Percentiles rank a stretch among this genome's conserved stretches.
Evolutionary conservation across 352 stramenopile species (phyloP).

Genomic region (Globisporangium solare): DNA sequence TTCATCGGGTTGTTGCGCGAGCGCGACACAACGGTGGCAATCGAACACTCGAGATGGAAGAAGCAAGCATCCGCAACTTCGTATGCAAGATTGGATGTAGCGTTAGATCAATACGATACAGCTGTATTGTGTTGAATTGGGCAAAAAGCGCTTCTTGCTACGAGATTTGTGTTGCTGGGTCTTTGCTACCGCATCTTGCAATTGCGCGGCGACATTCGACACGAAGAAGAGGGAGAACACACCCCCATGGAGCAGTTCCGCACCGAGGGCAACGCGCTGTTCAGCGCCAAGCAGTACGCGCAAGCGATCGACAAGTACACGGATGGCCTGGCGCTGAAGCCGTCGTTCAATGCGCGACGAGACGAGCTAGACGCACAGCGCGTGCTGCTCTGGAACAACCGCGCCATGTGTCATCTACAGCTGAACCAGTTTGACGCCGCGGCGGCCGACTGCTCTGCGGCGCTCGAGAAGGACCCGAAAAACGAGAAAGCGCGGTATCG

Average conservation of each 20-base stretch:
- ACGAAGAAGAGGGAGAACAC: slow-evolving; percentile 2
- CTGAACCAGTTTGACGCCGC: slow-evolving; percentile 53
- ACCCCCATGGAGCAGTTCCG: slow-evolving; percentile 67
- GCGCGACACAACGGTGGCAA: too few relatives aligned
- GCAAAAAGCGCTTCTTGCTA: too few relatives aligned
- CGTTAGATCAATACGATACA: too few relatives aligned
- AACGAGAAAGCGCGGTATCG: slow-evolving; percentile 82
- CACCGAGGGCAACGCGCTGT: slow-evolving; percentile 66
- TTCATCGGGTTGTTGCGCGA: neutral
- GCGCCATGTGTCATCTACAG: slow-evolving; percentile 66
- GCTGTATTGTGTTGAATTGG: too few relatives aligned
- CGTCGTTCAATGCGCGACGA: slow-evolving; percentile 11
- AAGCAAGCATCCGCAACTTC: too few relatives aligned
- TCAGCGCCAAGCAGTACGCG: slow-evolving; percentile 64
- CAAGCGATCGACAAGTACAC: slow-evolving; percentile 65
- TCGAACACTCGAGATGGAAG: too few relatives aligned
- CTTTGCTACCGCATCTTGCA: neutral
- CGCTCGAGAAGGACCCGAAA: slow-evolving; percentile 35
- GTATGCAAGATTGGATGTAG: too few relatives aligned
- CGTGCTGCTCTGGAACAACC: slow-evolving; percentile 73
- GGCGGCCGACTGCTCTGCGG: slow-evolving; percentile 46
- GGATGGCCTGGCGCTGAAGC: slow-evolving; percentile 29
- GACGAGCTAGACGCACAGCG: slow-evolving; percentile 33
- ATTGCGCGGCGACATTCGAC: neutral
- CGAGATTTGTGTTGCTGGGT: neutral